Conservation (phyloP, 768 basidiomycete genomes). For the Tricholomella constricta region DNA sequence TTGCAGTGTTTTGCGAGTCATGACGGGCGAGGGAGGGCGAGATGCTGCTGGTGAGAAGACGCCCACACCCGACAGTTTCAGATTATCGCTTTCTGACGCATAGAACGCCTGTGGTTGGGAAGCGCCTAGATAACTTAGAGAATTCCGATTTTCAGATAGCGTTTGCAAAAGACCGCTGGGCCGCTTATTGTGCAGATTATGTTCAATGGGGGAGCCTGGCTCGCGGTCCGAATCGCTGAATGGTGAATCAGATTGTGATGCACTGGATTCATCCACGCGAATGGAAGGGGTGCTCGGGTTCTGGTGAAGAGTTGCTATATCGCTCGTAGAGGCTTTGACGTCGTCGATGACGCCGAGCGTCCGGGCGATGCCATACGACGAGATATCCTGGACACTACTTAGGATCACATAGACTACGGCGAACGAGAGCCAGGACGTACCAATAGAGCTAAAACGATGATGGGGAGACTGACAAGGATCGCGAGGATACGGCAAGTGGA, state of each 20-base stretch:
- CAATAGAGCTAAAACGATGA: slow-evolving; percentile 53
- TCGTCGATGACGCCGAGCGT: slow-evolving; percentile 78
- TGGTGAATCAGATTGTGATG: slow-evolving; percentile 26
- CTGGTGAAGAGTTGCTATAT: slow-evolving; percentile 43
- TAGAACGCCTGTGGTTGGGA: slow-evolving; percentile 50
- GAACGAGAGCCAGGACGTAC: slow-evolving; percentile 40
- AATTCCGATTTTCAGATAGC: slow-evolving; percentile 9
- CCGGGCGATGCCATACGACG: slow-evolving; percentile 80
- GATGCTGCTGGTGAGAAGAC: slow-evolving; percentile 74
- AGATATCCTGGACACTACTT: slow-evolving; percentile 58
- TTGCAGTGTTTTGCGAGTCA: slow-evolving; percentile 39
- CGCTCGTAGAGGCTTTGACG: slow-evolving; percentile 73
- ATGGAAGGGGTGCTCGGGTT: slow-evolving; percentile 31
- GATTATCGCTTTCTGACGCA: slow-evolving; percentile 49
- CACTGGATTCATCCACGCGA: slow-evolving; percentile 27
- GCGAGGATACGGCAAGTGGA: slow-evolving; percentile 68
- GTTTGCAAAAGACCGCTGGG: slow-evolving; percentile 4
- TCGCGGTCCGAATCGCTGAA: slow-evolving; percentile 30
- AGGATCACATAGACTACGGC: slow-evolving; percentile 12
- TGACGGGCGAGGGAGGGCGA: slow-evolving; percentile 63
- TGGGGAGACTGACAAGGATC: slow-evolving; percentile 60
- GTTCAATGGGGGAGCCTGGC: slow-evolving; percentile 4
- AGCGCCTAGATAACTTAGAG: slow-evolving; percentile 13
- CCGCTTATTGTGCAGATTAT: slow-evolving; percentile 11
- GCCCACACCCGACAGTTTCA: slow-evolving; percentile 68